Evolutionary conservation across 164 flowering plant species (phyloP).

Genomic region (Kingdonia uniflora): DNA sequence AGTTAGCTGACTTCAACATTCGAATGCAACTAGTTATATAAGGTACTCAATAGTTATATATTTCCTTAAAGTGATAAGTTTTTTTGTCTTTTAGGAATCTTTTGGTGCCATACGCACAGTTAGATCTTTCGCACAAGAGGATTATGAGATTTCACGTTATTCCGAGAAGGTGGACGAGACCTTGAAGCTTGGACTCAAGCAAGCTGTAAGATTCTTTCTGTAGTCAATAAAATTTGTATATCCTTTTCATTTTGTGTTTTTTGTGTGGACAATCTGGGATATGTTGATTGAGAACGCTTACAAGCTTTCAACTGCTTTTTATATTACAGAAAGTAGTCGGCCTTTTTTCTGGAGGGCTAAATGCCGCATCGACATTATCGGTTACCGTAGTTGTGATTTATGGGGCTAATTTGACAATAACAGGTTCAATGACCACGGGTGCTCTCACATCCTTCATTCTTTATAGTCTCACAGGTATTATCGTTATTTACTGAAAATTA

Average conservation of each 20-base stretch:
- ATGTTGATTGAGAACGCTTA: not conserved
- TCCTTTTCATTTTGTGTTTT: not conserved
- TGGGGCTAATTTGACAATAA: slow-evolving; percentile 85
- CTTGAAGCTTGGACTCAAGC: slow-evolving; percentile 72
- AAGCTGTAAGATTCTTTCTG: slow-evolving; percentile 60
- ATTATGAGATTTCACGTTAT: slow-evolving; percentile 55
- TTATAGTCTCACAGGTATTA: slow-evolving; percentile 69
- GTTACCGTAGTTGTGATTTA: slow-evolving; percentile 77
- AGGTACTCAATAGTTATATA: no score
- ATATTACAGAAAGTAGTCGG: slow-evolving; percentile 81
- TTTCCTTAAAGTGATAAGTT: no score
- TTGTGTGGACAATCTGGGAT: no score
- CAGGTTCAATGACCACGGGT: slow-evolving; percentile 65
- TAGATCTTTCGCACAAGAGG: slow-evolving; percentile 95
- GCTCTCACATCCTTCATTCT: slow-evolving; percentile 65
- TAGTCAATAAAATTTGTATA: not conserved
- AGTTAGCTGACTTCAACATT: no score
- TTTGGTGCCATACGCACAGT: slow-evolving; percentile 97
- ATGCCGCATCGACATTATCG: slow-evolving; percentile 91
- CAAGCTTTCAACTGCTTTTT: slow-evolving; percentile 4
- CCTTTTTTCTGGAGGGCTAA: slow-evolving; percentile 74
- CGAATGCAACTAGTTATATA: no score
- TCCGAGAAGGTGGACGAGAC: slow-evolving; percentile 88
- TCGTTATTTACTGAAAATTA: not conserved
- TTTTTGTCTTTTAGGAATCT: slow-evolving; percentile 52